Conservation (phyloP, 2,329 filamentous ascomycete species). For the Penicillium decumbens region DNA sequence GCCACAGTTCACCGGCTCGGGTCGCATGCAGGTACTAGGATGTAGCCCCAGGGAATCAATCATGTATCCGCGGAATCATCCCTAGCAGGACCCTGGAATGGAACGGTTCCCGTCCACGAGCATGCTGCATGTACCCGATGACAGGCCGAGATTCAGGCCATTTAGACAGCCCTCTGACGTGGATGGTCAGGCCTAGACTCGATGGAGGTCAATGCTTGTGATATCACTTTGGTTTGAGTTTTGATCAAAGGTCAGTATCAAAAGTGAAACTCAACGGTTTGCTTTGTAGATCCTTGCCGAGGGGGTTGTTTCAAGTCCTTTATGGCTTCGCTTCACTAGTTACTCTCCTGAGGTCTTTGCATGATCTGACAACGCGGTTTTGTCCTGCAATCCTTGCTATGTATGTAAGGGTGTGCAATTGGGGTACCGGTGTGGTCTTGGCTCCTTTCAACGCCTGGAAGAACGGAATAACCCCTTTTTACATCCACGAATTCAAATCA, state of each 20-base stretch:
- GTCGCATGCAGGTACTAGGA: conserved; percentile 29
- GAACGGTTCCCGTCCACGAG: conserved; percentile 17
- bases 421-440: not conserved
- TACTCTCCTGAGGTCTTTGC: not conserved
- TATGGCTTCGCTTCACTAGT: not conserved
- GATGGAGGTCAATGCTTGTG: not conserved
- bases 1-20: conserved; percentile 27
- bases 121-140: conserved; percentile 14
- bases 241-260: not conserved
- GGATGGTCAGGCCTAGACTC: not conserved
- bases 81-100: conserved; percentile 6
- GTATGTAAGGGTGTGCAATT: not conserved
- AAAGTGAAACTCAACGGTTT: not conserved
- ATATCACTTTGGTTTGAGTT: not conserved
- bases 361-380: not conserved
- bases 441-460: not conserved
- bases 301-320: not conserved
- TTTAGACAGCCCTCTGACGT: not conserved
- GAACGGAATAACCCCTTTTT: not conserved
- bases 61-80: not conserved
- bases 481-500: not conserved
- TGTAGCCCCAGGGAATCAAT: conserved; percentile 14
- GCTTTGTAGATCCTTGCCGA: not conserved
- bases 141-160: conserved; percentile 3
- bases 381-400: not conserved